Evolutionary conservation across 768 basidiomycete genomes (phyloP).

Genomic region (Pleurotus platypus): DNA sequence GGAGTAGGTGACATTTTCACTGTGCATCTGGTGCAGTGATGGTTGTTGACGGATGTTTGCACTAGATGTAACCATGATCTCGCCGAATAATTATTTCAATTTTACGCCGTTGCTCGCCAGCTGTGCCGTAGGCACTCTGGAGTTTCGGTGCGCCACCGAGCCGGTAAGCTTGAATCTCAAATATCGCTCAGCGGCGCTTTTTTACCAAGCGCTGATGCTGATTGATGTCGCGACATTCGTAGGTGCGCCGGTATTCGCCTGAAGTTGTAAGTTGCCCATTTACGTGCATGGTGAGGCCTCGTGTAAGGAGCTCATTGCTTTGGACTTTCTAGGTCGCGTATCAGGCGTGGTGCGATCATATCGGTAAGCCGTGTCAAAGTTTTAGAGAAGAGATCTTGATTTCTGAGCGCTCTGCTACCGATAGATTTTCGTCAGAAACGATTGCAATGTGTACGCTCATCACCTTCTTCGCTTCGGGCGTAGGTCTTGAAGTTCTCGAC

Average conservation of each 20-base stretch:
- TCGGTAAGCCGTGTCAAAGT: conserved; percentile 35
- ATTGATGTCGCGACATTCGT: neutral
- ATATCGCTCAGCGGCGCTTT: neutral
- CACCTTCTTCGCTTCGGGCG: too few relatives aligned
- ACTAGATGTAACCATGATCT: conserved; percentile 62
- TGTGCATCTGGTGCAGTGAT: neutral
- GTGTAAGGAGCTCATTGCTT: neutral
- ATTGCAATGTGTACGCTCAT: conserved; percentile 52
- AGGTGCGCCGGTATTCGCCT: conserved; percentile 57
- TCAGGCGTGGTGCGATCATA: conserved; percentile 75
- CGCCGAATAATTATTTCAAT: conserved; percentile 67
- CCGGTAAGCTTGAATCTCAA: conserved; percentile 45
- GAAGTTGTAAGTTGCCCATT: conserved; percentile 37
- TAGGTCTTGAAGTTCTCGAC: neutral
- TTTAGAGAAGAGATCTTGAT: neutral
- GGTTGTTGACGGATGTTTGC: neutral
- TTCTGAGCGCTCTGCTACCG: neutral
- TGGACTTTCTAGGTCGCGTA: conserved; percentile 44
- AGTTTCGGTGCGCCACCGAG: conserved; percentile 78
- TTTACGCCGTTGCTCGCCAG: conserved; percentile 66
- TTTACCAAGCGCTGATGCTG: neutral
- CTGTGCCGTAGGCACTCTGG: conserved; percentile 79
- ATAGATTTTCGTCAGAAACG: conserved; percentile 59
- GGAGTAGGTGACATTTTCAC: conserved; percentile 42
- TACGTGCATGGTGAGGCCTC: too few relatives aligned